Evolutionary conservation across 305 asterid species (phyloP).

Genomic region (Salvia sclarea): DNA sequence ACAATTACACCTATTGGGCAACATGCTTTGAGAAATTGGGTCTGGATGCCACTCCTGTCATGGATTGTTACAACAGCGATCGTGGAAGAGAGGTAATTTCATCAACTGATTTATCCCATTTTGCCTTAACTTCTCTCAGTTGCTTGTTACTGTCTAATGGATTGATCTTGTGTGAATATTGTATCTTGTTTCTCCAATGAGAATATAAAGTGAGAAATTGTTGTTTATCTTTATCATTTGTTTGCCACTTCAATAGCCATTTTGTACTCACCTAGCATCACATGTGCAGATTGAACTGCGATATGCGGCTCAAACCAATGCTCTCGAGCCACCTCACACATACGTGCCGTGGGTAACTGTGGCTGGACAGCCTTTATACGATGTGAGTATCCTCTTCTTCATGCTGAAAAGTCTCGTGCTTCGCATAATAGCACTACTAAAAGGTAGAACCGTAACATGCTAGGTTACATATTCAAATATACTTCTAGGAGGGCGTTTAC

Average conservation of each 20-base stretch:
- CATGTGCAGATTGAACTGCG: constrained; percentile 65
- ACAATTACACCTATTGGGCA: constrained; percentile 70
- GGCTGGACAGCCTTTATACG: constrained; percentile 83
- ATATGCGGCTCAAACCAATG: constrained; percentile 69
- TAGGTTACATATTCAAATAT: not conserved
- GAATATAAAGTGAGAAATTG: not conserved
- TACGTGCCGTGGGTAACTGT: constrained; percentile 93
- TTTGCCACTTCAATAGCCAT: constrained; percentile 25
- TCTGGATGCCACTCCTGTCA: constrained; percentile 66
- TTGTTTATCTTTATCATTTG: constrained; percentile 4
- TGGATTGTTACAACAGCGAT: constrained; percentile 52
- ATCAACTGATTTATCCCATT: constrained; percentile 1
- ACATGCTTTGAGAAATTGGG: constrained; percentile 73
- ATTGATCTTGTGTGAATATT: constrained; percentile 13
- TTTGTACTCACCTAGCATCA: constrained; percentile 23
- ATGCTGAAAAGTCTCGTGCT: not conserved
- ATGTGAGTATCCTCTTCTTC: constrained; percentile 50
- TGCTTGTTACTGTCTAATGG: not conserved
- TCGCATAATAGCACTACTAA: not conserved
- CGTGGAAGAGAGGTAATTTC: constrained; percentile 71
- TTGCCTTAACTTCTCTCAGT: not conserved
- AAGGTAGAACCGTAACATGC: not conserved
- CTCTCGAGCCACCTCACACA: constrained; percentile 80
- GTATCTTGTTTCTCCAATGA: not conserved
- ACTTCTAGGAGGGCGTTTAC: too few species aligned